Base-by-base conservation (phyloP, 129 eudicot genomes). In the Centella asiatica region DNA sequence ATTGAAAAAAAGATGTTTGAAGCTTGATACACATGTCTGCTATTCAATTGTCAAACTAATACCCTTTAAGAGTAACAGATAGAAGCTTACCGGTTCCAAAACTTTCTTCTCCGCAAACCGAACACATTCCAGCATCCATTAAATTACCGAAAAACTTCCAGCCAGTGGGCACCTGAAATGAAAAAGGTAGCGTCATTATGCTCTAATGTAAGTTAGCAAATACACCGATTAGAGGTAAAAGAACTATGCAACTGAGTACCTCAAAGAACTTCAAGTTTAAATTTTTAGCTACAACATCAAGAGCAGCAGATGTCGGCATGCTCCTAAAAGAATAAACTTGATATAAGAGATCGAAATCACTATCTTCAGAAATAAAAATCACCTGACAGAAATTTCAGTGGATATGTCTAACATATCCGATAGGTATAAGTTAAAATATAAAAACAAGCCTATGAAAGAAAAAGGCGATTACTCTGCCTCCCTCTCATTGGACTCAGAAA, bases 251-350 rank as follows among this genome's bases (percentile, higher is more conserved):
- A 34, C 14, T 15, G n/a, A 70, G 67, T 77, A 85, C 97, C 95
- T 89, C 97, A 69, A 89, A 89, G 54, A 89, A 83, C 59, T 89
- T 83, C 75, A 89, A 64, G 64, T 82, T 83, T 24, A 89, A 74
- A 69, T 77, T 62, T 67, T 80, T 80, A 50, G 95, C 97, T n/a
- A 89, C 97, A 46, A 89, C 90, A 78, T 85, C 97, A 62, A 85
- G 97, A 39, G 97, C 95, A 69, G 97, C 95, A 67, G 95, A 89
- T 45, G 97, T 89, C 45, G 90, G 97, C 97, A 89, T 89, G 76
- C 97, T 85, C 97, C 95, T 89, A 78, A 69, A 76, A 25, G 32
- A 31, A 76, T 54, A 69, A 31, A 77, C 69, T 56, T 56, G 42
- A 7, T 17, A 1, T 4, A 5, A 13, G 62, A 28, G 24, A 54